Evolutionary conservation across 345 rosid species (phyloP).

Genomic region (Populus pruinosa): DNA sequence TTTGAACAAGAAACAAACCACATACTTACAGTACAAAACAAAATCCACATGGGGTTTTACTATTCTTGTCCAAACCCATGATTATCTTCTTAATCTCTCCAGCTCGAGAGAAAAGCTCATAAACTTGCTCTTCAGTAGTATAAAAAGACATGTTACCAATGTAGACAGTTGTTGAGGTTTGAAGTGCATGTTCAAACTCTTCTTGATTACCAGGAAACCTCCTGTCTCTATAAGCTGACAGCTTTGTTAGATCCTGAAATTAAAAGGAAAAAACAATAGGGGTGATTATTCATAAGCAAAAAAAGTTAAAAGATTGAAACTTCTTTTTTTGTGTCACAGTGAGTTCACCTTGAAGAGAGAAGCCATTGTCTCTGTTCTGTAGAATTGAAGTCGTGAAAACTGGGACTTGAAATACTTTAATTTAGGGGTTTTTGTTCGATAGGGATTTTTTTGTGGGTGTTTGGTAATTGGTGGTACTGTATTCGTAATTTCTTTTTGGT

Average conservation of each 20-base stretch:
- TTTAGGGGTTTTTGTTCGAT: background rate
- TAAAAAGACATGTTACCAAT: slow-evolving; percentile 94
- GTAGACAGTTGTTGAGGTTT: slow-evolving; percentile 67
- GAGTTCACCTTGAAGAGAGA: slow-evolving; percentile 68
- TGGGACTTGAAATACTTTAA: background rate
- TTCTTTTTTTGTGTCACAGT: background rate
- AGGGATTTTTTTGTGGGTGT: background rate
- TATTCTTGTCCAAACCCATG: slow-evolving; percentile 96
- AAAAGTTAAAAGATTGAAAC: background rate
- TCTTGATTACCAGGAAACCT: slow-evolving; percentile 80
- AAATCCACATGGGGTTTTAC: slow-evolving; percentile 96
- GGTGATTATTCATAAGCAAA: too few species aligned
- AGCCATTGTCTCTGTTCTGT: slow-evolving; percentile 43
- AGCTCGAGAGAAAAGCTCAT: slow-evolving; percentile 90
- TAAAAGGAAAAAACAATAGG: background rate
- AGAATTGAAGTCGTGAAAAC: background rate
- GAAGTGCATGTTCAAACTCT: slow-evolving; percentile 77
- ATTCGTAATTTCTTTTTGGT: background rate
- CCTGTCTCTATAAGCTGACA: slow-evolving; percentile 84
- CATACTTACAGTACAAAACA: slow-evolving; percentile 75
- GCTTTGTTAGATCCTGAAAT: slow-evolving; percentile 65
- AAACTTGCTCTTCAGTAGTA: slow-evolving; percentile 96
- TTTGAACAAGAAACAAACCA: background rate
- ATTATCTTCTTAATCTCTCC: slow-evolving; percentile 94
- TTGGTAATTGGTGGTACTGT: background rate